Base-by-base conservation (phyloP, 345 rosid genomes). In the Eutrema heterophyllum region DNA sequence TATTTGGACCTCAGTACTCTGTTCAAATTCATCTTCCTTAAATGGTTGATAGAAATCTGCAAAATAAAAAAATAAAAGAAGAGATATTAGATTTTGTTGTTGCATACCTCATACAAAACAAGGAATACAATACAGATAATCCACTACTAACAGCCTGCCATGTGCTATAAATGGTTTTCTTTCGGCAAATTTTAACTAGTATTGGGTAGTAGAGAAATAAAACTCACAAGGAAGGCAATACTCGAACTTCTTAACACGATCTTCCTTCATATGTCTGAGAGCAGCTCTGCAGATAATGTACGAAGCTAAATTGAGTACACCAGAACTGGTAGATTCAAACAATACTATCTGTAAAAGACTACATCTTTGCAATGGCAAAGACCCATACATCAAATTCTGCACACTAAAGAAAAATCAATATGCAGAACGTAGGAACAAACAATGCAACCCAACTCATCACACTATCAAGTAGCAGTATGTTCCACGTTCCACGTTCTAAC, bases 171-270 rank as follows among this genome's bases (percentile, higher is more conserved):
- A 7, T 67, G 32, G 53, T 40, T 68, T 41, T 41, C 48, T 16
- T 10, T 41, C 55, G 5, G 41, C 53, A 68, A 26, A 45, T 6
- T 39, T 21, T 26, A 24, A 50, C 48, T 57, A 41, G 40, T 50
- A 56, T 15, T 24, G 27, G 27, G 50, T 26, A 10, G 71, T n/a
- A 55, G 53, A 70, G 49, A 52, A 26, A 78, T 39, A n/a, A 72
- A 75, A 90, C 98, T 92, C 76, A 95, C 99, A 92, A 68, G 99
- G 99, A 66, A 95, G 75, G 84, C 97, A 90, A 72, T 95, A 95
- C 78, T 92, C 98, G 27, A 82, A 95, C 84, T 88, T 86, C 86
- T 95, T 95, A 70, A 95, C 49, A 2, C 84, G 92, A 7, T 92
- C 99, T 79, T 86, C 80, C 85, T 96, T 96, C 87, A 96, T 70